A percentile compares a stretch with the other conserved stretches of the same genome.
Conservation (phyloP, 164 flowering plant genomes). For the Pachysandra terminalis region DNA sequence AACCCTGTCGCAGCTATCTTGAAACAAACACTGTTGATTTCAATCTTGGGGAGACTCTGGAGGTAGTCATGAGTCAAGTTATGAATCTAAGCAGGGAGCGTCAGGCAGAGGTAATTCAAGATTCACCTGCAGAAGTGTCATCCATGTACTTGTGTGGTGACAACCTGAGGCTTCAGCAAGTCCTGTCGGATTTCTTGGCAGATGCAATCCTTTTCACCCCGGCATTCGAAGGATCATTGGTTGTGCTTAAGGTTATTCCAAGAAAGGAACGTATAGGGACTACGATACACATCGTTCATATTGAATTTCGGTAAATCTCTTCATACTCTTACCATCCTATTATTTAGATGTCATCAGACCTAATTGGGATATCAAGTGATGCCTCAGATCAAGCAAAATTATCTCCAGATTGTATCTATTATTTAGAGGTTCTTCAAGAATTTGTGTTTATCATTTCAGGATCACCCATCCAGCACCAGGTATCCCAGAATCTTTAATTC, state of each 20-base stretch:
- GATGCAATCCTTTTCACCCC: conserved; percentile 58
- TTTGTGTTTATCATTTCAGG: conserved; percentile 35
- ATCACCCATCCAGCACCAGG: conserved; percentile 85
- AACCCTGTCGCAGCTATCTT: conserved; percentile 49
- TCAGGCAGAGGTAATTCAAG: conserved; percentile 44
- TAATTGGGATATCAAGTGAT: too few species aligned
- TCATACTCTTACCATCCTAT: neutral
- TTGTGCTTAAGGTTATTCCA: conserved; percentile 43
- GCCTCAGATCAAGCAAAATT: too few species aligned
- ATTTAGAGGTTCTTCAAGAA: conserved; percentile 1
- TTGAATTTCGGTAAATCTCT: conserved; percentile 61
- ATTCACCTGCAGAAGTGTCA: conserved; percentile 51
- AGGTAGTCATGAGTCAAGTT: conserved; percentile 60
- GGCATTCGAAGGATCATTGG: conserved; percentile 46
- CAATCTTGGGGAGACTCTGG: conserved; percentile 59
- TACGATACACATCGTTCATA: conserved; percentile 59
- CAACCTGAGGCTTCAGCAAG: conserved; percentile 80
- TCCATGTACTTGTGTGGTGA: conserved; percentile 67
- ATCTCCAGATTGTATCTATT: too few species aligned
- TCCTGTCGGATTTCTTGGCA: conserved; percentile 62
- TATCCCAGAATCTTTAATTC: conserved; percentile 63
- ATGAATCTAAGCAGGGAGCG: conserved; percentile 57
- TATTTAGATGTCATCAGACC: neutral
- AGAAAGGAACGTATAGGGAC: conserved; percentile 57
- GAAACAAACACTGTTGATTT: conserved; percentile 49